Conservation (phyloP, 2,329 filamentous ascomycete species). For the Penicillium brasilianum region DNA sequence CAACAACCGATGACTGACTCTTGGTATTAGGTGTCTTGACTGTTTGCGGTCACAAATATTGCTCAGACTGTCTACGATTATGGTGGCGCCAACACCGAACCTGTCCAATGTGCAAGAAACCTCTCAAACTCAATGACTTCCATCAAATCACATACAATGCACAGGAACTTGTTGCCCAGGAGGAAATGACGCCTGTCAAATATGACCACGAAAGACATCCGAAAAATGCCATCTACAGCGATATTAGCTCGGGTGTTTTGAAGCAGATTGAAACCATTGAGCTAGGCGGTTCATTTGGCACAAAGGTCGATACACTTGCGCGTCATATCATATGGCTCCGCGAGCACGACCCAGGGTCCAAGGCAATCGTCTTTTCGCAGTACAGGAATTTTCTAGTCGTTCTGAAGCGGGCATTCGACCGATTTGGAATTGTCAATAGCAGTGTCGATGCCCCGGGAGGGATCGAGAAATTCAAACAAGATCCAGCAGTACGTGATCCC, state of each 20-base stretch:
- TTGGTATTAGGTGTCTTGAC: constrained; percentile 57
- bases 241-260: constrained; percentile 72
- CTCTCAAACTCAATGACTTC: constrained; percentile 69
- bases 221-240: constrained; percentile 70
- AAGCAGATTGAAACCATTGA: constrained; percentile 83
- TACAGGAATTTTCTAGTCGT: constrained; percentile 81
- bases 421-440: constrained; percentile 74
- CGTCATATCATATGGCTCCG: constrained; percentile 87
- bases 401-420: constrained; percentile 69
- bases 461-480: constrained; percentile 75
- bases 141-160: constrained; percentile 87
- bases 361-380: constrained; percentile 94
- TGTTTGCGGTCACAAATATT: constrained; percentile 89
- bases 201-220: constrained; percentile 38
- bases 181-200: constrained; percentile 48
- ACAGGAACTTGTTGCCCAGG: constrained; percentile 70
- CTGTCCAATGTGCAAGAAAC: constrained; percentile 83
- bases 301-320: constrained; percentile 83
- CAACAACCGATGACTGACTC: constrained; percentile 10
- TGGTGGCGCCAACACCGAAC: constrained; percentile 78
- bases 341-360: constrained; percentile 80
- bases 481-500: constrained; percentile 58
- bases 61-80: constrained; percentile 79
- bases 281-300: constrained; percentile 76
- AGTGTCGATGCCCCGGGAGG: constrained; percentile 72